Conservation (phyloP, 1,284 basidiomycete genomes). For the Dichomitus squalens region DNA sequence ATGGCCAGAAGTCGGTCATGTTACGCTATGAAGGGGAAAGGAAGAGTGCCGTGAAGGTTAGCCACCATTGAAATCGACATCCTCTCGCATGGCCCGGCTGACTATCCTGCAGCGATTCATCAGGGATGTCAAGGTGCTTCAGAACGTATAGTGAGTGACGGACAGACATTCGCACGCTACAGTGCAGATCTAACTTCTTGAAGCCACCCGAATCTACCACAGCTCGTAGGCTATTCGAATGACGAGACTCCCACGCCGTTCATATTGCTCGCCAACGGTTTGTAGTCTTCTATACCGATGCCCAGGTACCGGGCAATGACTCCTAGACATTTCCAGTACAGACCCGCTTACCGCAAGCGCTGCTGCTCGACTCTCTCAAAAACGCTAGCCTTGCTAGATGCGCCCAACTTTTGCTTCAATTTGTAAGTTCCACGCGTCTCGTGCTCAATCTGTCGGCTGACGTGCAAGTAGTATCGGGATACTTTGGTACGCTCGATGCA, state of each 20-base stretch:
- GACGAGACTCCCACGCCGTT: conserved; percentile 49
- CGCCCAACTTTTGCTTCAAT: conserved; percentile 40
- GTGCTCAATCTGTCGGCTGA: not conserved
- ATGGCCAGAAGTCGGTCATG: conserved; percentile 43
- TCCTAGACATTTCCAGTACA: conserved; percentile 34
- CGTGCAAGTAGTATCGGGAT: conserved; percentile 43
- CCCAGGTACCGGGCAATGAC: not conserved
- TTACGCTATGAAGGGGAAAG: conserved; percentile 46
- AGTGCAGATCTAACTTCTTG: not conserved
- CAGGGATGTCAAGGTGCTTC: conserved; percentile 52
- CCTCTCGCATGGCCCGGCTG: not conserved
- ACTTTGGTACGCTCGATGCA: conserved; percentile 36
- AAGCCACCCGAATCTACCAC: conserved; percentile 57
- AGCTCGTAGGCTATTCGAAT: conserved; percentile 55
- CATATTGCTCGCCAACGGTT: conserved; percentile 52
- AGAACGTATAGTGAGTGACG: conserved; percentile 44
- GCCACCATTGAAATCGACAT: too few relatives aligned
- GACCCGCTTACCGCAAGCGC: conserved; percentile 37
- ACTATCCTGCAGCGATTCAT: conserved; percentile 44
- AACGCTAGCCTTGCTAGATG: conserved; percentile 40
- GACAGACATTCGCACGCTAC: not conserved
- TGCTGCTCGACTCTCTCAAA: conserved; percentile 28
- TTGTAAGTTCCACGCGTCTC: conserved; percentile 20
- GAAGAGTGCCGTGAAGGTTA: conserved; percentile 37
- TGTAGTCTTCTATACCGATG: not conserved